Evolutionary conservation across 768 basidiomycete genomes (phyloP), one percentile per base, ranked within the genome.

Genomic region (Amanita fuliginea): DNA sequence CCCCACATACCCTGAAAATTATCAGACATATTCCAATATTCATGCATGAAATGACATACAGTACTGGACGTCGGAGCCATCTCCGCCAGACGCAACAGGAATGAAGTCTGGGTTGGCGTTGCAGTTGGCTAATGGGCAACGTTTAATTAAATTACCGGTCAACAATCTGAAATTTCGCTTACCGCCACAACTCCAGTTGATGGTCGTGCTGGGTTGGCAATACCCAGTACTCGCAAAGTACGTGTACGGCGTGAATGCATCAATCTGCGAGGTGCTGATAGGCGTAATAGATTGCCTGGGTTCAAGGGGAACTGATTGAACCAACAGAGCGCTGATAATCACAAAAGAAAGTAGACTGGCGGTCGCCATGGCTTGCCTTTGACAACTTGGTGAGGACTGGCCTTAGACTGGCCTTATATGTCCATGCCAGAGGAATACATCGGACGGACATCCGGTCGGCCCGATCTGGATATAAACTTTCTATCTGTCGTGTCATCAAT

Each of bases 101-200:
- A 65, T 59, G 49, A 76, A 76, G 44, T 54, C 61, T 1, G 70
- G 51, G 47, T 73, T 74, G 6, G 66, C 66, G 5, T 62, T 48
- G 50, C 74, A 75, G 46, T 65, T 68, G 2, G 58, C 73, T 72
- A 42, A 21, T 22, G 37, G 37, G 19, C n/a, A 19, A 8, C 35
- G 18, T n/a, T 18, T 36, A 2, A 24, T 18, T 36, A 2, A 24
- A 34, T 50, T 19, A 50, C 33, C 16, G n/a, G 32, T 2, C 13
- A 3, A 24, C 6, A 1, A 11, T 4, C 6, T 8, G 13, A 13
- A 2, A 24, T 22, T 43, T 1, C 10, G 46, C 70, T 46, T 53
- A 76, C 77, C 52, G 56, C 78, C 78, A 54, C 78, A 80, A 33
- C 63, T 55, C 79, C 78, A 80, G 28, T 64, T 58, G 35, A 68